These are phyloP conservation scores for Colletotrichum ledebouriae DNA, from an alignment of 2,329 filamentous ascomycete genomes.

Conservation along the genomic window DNA sequence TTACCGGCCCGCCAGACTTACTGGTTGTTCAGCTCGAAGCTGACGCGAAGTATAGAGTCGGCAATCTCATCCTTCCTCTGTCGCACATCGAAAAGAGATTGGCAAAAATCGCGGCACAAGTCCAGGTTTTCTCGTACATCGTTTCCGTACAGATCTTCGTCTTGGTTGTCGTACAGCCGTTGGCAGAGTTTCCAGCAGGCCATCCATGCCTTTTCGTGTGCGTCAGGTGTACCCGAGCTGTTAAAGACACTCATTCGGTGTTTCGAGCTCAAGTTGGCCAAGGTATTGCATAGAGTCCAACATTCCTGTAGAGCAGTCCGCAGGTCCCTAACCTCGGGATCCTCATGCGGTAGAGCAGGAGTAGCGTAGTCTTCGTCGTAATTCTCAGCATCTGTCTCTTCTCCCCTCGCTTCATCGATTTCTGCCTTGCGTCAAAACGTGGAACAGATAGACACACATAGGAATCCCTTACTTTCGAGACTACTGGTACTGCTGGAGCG, in stretches of 20 bases:
- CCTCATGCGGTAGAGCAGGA: conserved; percentile 58
- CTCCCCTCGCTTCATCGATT: conserved; percentile 68
- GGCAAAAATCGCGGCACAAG: conserved; percentile 91
- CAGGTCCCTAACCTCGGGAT: conserved; percentile 76
- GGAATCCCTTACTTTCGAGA: conserved; percentile 74
- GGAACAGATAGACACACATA: conserved; percentile 24
- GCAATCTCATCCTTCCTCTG: conserved; percentile 81
- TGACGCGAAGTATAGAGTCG: conserved; percentile 90
- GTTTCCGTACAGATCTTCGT: conserved; percentile 75
- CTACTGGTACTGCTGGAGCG: conserved; percentile 79
- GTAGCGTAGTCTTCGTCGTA: conserved; percentile 65
- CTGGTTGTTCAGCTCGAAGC: conserved; percentile 96
- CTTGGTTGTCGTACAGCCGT: conserved; percentile 84
- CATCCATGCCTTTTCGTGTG: conserved; percentile 91
- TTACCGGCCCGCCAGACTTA: conserved; percentile 52
- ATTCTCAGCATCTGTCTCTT: conserved; percentile 67
- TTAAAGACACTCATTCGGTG: conserved; percentile 85
- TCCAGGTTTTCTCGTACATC: conserved; percentile 83
- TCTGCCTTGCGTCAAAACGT: conserved; percentile 56
- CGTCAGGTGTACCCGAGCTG: conserved; percentile 78
- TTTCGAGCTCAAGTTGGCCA: conserved; percentile 86
- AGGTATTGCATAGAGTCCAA: conserved; percentile 93
- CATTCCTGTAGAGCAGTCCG: conserved; percentile 85
- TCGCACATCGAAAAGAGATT: conserved; percentile 89
- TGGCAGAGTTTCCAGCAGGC: conserved; percentile 95